Base-by-base conservation (phyloP, 148 eudicot genomes). In the Silene uniflora region DNA sequence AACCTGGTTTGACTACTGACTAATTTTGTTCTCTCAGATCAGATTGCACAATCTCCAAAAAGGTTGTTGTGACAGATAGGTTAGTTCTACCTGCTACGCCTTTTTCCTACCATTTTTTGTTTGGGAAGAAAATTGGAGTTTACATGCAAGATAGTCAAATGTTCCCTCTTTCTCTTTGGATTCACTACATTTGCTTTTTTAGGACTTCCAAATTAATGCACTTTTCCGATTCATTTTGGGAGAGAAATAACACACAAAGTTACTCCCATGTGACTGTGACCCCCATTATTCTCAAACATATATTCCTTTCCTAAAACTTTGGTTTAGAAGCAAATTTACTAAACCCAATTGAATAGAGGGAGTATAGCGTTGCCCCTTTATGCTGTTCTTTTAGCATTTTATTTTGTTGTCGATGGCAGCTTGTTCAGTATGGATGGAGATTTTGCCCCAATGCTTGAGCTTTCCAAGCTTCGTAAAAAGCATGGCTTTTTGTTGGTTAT, bases 391-490 rank as follows among this genome's bases (percentile, higher is more conserved):
- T 19, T 52, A 42, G 47, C 23, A 63, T 66, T 16, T 16, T 66
- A 22, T 71, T 72, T 62, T 58, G 25, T 19, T 75, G 21, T 72
- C 9, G 11, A 21, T 79, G 72, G 73, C 96, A 94, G 99, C 93
- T 84, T 95, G 82, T 95, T 95, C 82, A 95, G 99, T 78, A 95
- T 95, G 99, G 99, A 95, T 83, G 99, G 99, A 79, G 99, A 95
- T 81, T 90, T 95, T 73, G 99, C 99, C 77, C 99, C 97, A 44
- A 88, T 95, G 91, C 62, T 39, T 59, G 91, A 87, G 85, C 98
- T 95, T 73, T 88, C 80, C 52, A 79, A 82, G 77, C 99, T 95
- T 74, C 97, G 99, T n/a, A 88, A 80, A 79, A 90, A 84, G 83
- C 99, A 95, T 85, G 90, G 89, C 3, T 92, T 95, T 91, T 80